Evolutionary conservation across 148 eudicot species (phyloP), one percentile per base, ranked within the genome.

Genomic region (Cornus kousa): DNA sequence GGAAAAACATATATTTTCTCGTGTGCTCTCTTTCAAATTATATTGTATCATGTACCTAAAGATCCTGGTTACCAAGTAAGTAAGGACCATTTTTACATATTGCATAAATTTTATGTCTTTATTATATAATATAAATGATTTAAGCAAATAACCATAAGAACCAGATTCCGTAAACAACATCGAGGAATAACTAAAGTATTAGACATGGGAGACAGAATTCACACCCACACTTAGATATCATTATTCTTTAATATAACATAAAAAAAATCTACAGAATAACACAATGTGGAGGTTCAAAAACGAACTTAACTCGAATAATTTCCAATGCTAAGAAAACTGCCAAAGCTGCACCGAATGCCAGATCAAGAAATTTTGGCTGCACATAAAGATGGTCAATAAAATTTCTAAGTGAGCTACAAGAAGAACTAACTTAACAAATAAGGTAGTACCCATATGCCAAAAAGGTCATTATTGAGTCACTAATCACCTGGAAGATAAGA

Each of bases 331-430:
- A 84, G 85, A 96, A 95, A 76, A 86, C 90, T n/a, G 93, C 94
- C 88, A 96, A 87, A 82, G 99, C 99, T 74, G 88, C 97, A 69
- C 99, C 99, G 82, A 96, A 92, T 68, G 99, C 95, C 79, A 96
- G 92, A 83, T 92, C 87, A 76, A 96, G 92, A 83, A 96, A 96
- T 67, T 80, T 81, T 60, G 99, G 97, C 98, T 96, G 97, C 35
- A 85, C 73, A 78, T 28, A 7, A 43, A 73, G 31, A 65, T 77
- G 37, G 66, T 43, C 62, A 32, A 74, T 23, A 67, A 0, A 82
- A 33, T 35, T 69, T 28, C 7, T 11, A 59, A 74, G 9, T 0
- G 11, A 72, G 37, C 46, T 19, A 71, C 23, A 24, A 19, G 39
- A 33, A 66, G 71, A 55, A 67, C 78, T 24, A 55, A 33, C 68